A percentile compares a stretch with the other conserved stretches of the same genome.
phyloP scores from a whole-genome alignment of 768 basidiomycete species.

The Crassisporium funariophilum region DNA sequence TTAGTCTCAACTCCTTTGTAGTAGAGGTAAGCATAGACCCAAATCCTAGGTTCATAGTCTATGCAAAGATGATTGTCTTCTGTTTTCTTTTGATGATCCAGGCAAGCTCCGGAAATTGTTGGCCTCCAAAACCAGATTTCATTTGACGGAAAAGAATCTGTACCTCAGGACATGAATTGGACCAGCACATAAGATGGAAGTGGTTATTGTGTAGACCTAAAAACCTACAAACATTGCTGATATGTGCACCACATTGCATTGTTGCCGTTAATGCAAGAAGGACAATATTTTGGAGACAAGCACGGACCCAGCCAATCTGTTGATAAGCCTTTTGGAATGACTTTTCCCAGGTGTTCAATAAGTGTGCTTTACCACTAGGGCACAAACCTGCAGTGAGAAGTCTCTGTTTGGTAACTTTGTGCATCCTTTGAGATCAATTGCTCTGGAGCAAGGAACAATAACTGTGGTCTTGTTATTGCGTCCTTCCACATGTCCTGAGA shows the following conservation, averaged over 20 bases:
- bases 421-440: background rate
- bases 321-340: background rate
- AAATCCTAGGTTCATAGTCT: background rate
- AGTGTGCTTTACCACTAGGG: background rate
- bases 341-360: background rate
- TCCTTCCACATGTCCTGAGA: background rate
- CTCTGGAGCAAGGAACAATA: background rate
- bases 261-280: background rate
- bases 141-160: background rate
- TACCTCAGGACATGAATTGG: background rate
- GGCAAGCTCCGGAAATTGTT: background rate
- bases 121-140: background rate
- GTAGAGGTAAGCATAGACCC: background rate
- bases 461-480: background rate
- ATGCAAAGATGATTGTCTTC: background rate
- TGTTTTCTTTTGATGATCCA: background rate
- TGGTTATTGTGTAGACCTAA: background rate
- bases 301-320: background rate
- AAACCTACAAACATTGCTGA: background rate
- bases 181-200: background rate
- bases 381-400: background rate
- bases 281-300: background rate
- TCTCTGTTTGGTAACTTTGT: background rate
- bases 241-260: background rate
- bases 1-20: background rate